Base-by-base conservation (phyloP, 2,329 filamentous ascomycete species). In the Fusarium newnesense region DNA sequence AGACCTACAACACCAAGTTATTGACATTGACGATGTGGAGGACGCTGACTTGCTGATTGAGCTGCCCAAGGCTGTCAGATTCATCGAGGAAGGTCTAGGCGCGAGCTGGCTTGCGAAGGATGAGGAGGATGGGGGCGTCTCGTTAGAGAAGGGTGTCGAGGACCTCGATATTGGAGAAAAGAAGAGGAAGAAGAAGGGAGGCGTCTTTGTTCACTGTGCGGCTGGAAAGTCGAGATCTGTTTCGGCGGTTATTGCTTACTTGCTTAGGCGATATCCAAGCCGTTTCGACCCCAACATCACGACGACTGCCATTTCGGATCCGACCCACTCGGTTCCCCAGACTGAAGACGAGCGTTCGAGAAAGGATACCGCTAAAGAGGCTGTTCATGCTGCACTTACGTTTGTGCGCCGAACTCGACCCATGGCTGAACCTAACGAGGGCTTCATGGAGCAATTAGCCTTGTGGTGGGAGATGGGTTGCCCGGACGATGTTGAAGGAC, bases 201-300 rank as follows among this genome's bases (percentile, higher is more conserved):
- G 83, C 19, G 87, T 91, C 34, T 87, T 87, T 63, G 88, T 91
- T 15, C 86, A 88, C 83, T 97, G 96, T 87, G 96, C 95, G 28
- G 97, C 97, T 91, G 96, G 96, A 60, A 97, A 97, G 84, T 98
- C 95, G 39, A 93, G 96, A 67, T 98, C 96, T 53, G 93, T 96
- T 74, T 92, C 94, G 37, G 90, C 94, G 74, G 88, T 94, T 61
- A 88, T 97, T 65, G 96, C 96, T 69, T 98, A 95, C 82, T 86
- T 98, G 57, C 92, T 98, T 72, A 91, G 89, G 82, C 89, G 88
- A 75, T 87, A 90, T 75, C 88, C 89, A 9, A 80, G 86, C 40
- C 86, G 85, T 61, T 89, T 89, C 76, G 81, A 83, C 67, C 79
- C 81, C 37, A 80, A 85, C 73, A 59, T 80, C 70, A 72, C 82